phyloP scores from a whole-genome alignment of 2,329 filamentous ascomycete species.

The Pseudogymnoascus sp. region DNA sequence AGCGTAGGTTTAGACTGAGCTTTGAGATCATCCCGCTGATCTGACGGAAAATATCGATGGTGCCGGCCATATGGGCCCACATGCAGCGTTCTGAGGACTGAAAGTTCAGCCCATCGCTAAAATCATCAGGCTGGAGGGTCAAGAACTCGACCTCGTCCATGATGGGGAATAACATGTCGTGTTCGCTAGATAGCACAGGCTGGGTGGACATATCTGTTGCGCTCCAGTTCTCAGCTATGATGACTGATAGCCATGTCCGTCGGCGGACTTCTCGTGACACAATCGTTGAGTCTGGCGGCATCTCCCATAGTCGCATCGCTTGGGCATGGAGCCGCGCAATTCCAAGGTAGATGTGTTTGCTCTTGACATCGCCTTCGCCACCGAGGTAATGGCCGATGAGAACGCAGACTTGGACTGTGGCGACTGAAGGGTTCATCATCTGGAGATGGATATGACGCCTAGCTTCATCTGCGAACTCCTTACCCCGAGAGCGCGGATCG shows the following conservation, averaged over 20 bases:
- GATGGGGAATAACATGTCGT: constrained; percentile 6
- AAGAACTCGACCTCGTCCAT: constrained; percentile 17
- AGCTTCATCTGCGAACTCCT: constrained; percentile 10
- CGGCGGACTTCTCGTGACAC: constrained; percentile 13
- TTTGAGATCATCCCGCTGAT: constrained; percentile 13
- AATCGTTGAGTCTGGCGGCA: constrained; percentile 5
- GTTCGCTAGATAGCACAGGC: constrained; percentile 9
- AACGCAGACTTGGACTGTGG: constrained; percentile 14
- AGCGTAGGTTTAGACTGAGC: not conserved
- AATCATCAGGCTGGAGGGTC: not conserved
- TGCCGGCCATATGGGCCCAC: constrained; percentile 18
- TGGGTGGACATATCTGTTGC: constrained; percentile 15
- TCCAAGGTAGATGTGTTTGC: constrained; percentile 17
- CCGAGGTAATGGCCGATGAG: constrained; percentile 15
- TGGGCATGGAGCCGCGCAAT: constrained; percentile 15
- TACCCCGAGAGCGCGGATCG: constrained; percentile 8
- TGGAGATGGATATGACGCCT: constrained; percentile 13
- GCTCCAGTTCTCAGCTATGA: constrained; percentile 17
- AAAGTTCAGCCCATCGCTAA: not conserved
- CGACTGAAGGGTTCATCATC: constrained; percentile 13
- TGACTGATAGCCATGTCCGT: constrained; percentile 15
- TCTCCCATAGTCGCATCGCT: constrained; percentile 15
- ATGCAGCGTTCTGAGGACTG: constrained; percentile 12
- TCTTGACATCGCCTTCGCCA: constrained; percentile 15
- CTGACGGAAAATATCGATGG: constrained; percentile 14